Evolutionary conservation across 2,329 filamentous ascomycete species (phyloP).

Genomic region (Paraconiothyrium brasiliense): DNA sequence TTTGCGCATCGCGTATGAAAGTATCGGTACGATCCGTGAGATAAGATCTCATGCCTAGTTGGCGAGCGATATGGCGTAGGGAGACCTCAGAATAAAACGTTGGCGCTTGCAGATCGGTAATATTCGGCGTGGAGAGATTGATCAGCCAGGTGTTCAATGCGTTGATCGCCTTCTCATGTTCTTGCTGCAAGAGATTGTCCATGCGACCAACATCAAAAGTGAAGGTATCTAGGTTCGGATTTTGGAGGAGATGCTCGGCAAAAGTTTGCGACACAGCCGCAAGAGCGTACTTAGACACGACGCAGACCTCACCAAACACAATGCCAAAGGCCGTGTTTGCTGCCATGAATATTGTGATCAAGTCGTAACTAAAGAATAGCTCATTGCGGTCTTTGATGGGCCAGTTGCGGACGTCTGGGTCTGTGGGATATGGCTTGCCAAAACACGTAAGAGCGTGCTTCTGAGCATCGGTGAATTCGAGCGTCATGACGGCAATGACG

Average conservation of each 20-base stretch:
- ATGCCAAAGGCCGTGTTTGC: neutral
- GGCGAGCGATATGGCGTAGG: neutral
- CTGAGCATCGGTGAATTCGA: neutral
- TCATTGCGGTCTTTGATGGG: neutral
- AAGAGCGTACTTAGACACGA: neutral
- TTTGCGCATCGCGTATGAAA: neutral
- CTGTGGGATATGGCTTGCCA: neutral
- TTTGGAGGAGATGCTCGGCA: neutral
- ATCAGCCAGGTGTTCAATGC: neutral
- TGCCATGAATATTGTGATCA: neutral
- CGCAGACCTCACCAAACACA: neutral
- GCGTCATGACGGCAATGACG: neutral
- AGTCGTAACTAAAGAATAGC: neutral
- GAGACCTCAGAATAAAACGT: slow-evolving; percentile 5
- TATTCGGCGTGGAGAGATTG: neutral
- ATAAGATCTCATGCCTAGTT: neutral
- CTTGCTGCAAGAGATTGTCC: neutral
- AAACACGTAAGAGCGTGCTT: neutral
- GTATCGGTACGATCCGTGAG: neutral
- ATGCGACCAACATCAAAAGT: neutral
- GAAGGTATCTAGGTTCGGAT: neutral
- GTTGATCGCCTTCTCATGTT: neutral
- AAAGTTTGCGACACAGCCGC: neutral
- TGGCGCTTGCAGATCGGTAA: neutral
- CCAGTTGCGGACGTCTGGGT: neutral